phyloP scores from a whole-genome alignment of 177 flowering plant genomes.

The Vitis hybrid region DNA sequence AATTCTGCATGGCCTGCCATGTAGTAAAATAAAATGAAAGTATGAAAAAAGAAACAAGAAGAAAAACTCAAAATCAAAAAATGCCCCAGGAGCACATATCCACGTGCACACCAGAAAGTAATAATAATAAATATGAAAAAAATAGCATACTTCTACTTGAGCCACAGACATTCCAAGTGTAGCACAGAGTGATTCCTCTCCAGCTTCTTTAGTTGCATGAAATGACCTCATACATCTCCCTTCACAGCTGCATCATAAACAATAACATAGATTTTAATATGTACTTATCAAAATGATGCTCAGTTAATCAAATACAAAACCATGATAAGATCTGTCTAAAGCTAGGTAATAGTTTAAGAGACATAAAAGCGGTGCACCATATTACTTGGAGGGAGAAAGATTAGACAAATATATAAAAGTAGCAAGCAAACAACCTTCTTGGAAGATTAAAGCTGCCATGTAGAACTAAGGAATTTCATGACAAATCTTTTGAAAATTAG shows the following conservation, averaged over 20 bases:
- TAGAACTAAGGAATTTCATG: too few species aligned
- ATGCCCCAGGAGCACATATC: neutral
- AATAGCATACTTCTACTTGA: conserved; percentile 56
- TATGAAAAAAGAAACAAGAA: neutral
- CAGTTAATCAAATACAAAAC: neutral
- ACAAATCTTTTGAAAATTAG: too few species aligned
- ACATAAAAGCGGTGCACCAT: too few species aligned
- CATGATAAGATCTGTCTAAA: neutral
- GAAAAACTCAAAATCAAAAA: neutral
- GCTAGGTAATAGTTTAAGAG: neutral
- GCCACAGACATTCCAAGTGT: conserved; percentile 57
- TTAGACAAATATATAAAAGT: too few species aligned
- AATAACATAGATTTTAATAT: neutral
- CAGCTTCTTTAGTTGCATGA: conserved; percentile 69
- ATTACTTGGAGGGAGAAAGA: too few species aligned
- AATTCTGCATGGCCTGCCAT: conserved; percentile 56
- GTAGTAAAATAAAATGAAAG: neutral
- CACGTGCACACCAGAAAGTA: neutral
- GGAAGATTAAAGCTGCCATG: too few species aligned
- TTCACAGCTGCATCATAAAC: conserved; percentile 63
- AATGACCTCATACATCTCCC: conserved; percentile 88
- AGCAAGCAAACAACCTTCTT: too few species aligned
- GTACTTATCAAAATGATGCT: neutral
- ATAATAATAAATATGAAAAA: neutral
- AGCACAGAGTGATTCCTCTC: conserved; percentile 47